Evolutionary conservation across 202 grass and related monocot genomes (phyloP), one percentile per base, ranked within the genome.

Genomic region (Schoenoplectus triqueter): DNA sequence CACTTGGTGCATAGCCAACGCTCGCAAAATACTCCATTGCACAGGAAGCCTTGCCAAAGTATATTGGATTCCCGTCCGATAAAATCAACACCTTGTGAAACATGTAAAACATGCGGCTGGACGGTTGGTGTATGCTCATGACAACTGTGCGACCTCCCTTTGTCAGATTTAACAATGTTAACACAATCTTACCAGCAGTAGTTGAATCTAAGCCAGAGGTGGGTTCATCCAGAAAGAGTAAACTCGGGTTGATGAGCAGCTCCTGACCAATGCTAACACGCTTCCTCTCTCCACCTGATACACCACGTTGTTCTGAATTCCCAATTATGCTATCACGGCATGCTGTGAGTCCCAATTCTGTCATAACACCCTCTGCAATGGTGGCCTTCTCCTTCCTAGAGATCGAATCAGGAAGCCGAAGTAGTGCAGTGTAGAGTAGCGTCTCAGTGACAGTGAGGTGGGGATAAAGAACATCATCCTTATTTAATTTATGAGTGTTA

Each of bases 141-240:
- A 90, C 46, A 47, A 90, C 88, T 9, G 88, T 85, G 44, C 81
- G 83, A 5, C 86, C 89, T 4, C 19, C 82, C 50, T 60, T 59
- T 0, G 86, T 60, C 59, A 90, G 77, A 22, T 87, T 84, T 18
- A 54, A 62, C 9, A 90, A 61, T 2, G 86, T 87, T 45, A 82
- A 78, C 77, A 90, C 77, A 14, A 90, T 87, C 66, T 77, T 64
- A 4, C 82, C 61, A 4, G 89, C 89, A 66, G 68, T 90, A 64
- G 89, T 90, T 10, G 89, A 90, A 77, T 90, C 89, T 69, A 90
- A 63, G 17, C 89, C 96, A 1, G 96, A 99, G 45, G 96, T 99
- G 7, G 96, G 96, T 88, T 99, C 96, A 60, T 99, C 96, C 0
- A 99, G 88, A 9, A 99, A 59, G 5, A 99, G 91, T 39, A 95